Evolutionary conservation across 257 asterid species (phyloP), one percentile per base, ranked within the genome.

Genomic region (Solanum gandarillasii): DNA sequence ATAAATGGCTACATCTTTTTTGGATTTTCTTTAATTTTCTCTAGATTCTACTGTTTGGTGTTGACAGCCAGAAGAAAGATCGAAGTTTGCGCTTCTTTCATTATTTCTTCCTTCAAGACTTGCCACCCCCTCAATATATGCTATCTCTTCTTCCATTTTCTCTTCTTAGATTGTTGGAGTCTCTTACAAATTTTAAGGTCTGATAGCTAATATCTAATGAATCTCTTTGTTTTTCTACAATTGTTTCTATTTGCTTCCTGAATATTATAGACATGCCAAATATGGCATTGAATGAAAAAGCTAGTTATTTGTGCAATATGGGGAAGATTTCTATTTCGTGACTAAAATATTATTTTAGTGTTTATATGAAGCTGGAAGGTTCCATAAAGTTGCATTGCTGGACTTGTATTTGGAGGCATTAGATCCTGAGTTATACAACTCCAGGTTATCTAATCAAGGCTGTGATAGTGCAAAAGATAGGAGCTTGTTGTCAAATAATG

Each of bases 331-430:
- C 70, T 79, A 55, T 83, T 38, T 82, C 76, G 58, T 93, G 90
- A 91, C 73, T 20, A 82, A 82, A 48, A 48, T 74, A 71, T 67
- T 71, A 32, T 62, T 72, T 73, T 87, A 96, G 99, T 95, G 98
- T 89, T 89, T 97, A 87, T 87, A 91, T 87, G 99, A 95, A 94
- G 98, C 93, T 89, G 96, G 94, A 90, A 95, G 90, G 91, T 90
- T 87, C 87, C 90, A 88, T 85, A 93, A 93, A 90, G 89, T 92
- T 86, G 87, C 94, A 76, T 91, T 97, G 88, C 89, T 95, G 83
- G 98, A 97, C 90, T 55, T 96, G 85, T 95, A 91, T 92, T 93
- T 96, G 86, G 98, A 95, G 92, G 89, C 91, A 89, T 92, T 95
- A 25, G 94, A 93, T 90, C 94, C 94, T 85, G 91, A 88, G 90